Base-by-base conservation (phyloP, 2,329 filamentous ascomycete genomes). In the Botrytis tulipae region DNA sequence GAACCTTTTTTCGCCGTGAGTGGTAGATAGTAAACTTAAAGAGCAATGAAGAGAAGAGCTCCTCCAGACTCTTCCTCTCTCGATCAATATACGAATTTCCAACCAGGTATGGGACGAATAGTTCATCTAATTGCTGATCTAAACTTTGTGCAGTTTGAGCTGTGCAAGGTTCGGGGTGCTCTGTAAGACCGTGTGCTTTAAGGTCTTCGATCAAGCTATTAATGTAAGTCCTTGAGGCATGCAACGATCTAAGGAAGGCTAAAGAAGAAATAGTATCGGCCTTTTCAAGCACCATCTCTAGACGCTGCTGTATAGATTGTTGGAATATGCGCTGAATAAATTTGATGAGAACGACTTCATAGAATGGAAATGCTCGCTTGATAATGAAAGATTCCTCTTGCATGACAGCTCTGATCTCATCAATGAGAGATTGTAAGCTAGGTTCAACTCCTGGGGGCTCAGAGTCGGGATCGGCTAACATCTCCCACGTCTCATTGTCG, bases 1-100 rank as follows among this genome's bases (percentile, higher is more conserved):
- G 92, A 40, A 92, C 91, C 85, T 97, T 98, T 82, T 97, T 95
- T 76, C 94, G 88, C 74, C 91, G 86, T 0, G 92, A 94, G 82
- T 99, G 96, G 80, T 95, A 98, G n/a, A 97, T 92, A 25, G 94
- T 97, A 80, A 96, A 99, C 79, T 97, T 97, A 88, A 99, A 97
- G 7, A 98, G 88, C 71, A 99, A 84, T 0, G 96, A 97, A 72
- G 94, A 95, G 83, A 97, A 94, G 76, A 95, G 84, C 80, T 95
- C 93, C 80, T 95, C 93, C 67, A 96, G 83, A 74, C 87, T 92
- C 82, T 86, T 90, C 79, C 85, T 88, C 80, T 93, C 91, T 74
- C 90, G 86, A 73, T 92, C 91, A 74, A 93, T 92, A 77, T 92
- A 92, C 22, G 89, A 89, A 77, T 90, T 90, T 22, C 90, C 89